Base-by-base conservation (phyloP, 345 rosid genomes). In the Linum tenue region DNA sequence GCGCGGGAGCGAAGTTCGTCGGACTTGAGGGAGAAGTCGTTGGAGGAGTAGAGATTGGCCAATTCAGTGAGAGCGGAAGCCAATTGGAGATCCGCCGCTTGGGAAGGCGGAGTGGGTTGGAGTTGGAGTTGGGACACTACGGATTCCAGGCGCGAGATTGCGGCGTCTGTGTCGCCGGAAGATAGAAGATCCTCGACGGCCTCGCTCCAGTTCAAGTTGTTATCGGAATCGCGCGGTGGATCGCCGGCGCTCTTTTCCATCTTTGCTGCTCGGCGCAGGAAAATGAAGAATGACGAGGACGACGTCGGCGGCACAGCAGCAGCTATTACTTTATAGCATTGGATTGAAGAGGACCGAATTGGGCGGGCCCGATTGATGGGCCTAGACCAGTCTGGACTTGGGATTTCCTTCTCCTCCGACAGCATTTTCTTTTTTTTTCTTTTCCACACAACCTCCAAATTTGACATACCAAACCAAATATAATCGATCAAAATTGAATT, bases 21-120 rank as follows among this genome's bases (percentile, higher is more conserved):
- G 70, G 91, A 76, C 78, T 89, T 89, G 68, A 92, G 86, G 39
- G 96, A 86, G 72, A 86, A 85, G 11, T 91, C 88, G 9, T 76
- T 79, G 73, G 91, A 80, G 59, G 92, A 81, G 75, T 84, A 82
- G 70, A 92, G 85, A 42, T 78, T 69, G 56, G 92, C 87, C 69
- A 88, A 78, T 61, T 88, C 87, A 4, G 74, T 67, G 11, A 86
- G 78, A 65, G 87, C 88, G 3, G 86, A 71, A 58, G 91, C 82
- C 70, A 90, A 69, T 48, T 77, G 88, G 62, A 86, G 84, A 64
- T 60, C 22, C 59, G 59, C 69, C 53, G 83, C 64, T 31, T 69
- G 63, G 43, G 71, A 58, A 57, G 73, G 10, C 3, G 50, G 65
- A 75, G 59, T 63, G 57, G 62, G 31, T 22, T 22, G 65, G 68